A percentile compares a stretch with the other conserved stretches of the same genome.
Conservation (phyloP, 192 early-diverging fungal species). For the Linnemannia hyalina region DNA sequence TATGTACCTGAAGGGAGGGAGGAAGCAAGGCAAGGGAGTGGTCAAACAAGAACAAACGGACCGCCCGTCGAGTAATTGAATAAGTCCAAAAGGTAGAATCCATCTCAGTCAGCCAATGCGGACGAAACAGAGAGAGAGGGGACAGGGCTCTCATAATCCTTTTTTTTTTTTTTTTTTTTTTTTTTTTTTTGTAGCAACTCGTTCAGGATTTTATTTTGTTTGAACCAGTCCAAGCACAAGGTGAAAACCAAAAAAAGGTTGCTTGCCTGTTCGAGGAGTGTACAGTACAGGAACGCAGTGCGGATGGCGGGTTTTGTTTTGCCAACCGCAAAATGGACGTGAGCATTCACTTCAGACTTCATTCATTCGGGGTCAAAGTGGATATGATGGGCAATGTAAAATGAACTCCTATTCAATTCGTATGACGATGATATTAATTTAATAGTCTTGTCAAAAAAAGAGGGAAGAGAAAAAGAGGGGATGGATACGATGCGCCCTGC, state of each 20-base stretch:
- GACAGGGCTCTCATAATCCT: conserved; percentile 2
- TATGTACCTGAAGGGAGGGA: too few relatives aligned
- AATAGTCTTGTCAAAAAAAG: not conserved
- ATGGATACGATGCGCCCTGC: not conserved
- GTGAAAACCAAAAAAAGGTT: not conserved
- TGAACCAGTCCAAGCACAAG: not conserved
- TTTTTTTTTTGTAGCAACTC: not conserved
- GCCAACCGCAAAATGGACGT: conserved; percentile 1
- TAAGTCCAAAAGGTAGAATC: not conserved
- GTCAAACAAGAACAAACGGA: not conserved
- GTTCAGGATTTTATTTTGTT: conserved; percentile 8
- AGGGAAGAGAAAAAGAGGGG: not conserved
- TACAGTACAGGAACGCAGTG: not conserved
- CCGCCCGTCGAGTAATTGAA: not conserved
- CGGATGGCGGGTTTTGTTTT: not conserved
- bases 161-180: conserved; percentile 10
- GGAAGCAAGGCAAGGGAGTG: too few relatives aligned
- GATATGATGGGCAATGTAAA: not conserved
- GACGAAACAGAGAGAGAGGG: not conserved
- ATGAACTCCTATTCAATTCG: conserved; percentile 8
- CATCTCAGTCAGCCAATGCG: not conserved
- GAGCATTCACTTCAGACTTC: not conserved
- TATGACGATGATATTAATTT: not conserved
- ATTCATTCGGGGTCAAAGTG: not conserved
- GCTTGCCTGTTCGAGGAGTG: not conserved